These are phyloP conservation scores for Colletotrichum plurivorum DNA, from an alignment of 2,329 filamentous ascomycete genomes.

Conservation along the genomic window DNA sequence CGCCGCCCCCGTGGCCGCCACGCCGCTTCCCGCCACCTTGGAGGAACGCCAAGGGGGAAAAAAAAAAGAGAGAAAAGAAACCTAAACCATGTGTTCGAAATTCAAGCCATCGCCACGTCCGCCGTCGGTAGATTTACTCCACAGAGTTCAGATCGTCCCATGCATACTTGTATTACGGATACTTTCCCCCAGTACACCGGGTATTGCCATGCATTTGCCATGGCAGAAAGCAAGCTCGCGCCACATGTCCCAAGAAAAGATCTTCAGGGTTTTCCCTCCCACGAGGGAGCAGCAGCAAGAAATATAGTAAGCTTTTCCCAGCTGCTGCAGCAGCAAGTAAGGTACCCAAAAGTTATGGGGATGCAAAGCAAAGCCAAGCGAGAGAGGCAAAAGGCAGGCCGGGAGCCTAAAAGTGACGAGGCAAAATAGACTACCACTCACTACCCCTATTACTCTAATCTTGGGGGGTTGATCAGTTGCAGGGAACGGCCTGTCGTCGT, in stretches of 20 bases:
- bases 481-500: neutral
- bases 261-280: neutral
- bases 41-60: too few relatives aligned
- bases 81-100: neutral
- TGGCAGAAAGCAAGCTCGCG: neutral
- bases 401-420: neutral
- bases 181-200: neutral
- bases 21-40: neutral
- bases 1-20: slow-evolving; percentile 2
- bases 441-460: neutral
- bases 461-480: neutral
- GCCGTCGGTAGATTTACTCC: slow-evolving; percentile 1
- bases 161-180: neutral
- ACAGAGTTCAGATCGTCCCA: slow-evolving; percentile 9
- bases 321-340: neutral
- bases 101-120: neutral
- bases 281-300: neutral
- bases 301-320: neutral
- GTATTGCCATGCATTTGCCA: too few relatives aligned
- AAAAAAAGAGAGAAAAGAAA: neutral
- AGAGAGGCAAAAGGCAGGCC: too few relatives aligned
- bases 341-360: neutral
- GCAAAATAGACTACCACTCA: neutral
- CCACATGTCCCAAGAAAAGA: neutral
- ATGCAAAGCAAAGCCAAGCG: too few relatives aligned